These are phyloP conservation scores for Tolypocladium capitatum DNA, from an alignment of 2,329 filamentous ascomycete genomes.

Conservation along the genomic window DNA sequence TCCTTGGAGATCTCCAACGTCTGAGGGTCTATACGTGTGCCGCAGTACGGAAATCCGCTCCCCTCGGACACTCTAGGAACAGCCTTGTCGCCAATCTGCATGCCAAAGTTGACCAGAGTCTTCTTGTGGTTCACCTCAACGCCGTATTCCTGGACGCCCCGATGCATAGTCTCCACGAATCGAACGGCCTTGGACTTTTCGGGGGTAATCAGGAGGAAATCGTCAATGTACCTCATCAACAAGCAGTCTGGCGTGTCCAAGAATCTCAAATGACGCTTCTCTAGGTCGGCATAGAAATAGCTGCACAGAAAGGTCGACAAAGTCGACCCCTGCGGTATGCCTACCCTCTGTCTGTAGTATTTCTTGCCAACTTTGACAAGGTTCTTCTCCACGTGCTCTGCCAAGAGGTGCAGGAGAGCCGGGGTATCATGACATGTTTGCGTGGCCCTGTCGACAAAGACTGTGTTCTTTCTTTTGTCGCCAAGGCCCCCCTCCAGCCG, in stretches of 20 bases:
- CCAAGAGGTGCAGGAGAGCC: slow-evolving; percentile 54
- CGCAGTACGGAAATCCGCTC: slow-evolving; percentile 74
- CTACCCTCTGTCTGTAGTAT: slow-evolving; percentile 73
- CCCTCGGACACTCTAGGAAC: slow-evolving; percentile 33
- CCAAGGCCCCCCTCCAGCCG: slow-evolving; percentile 27
- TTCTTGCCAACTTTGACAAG: slow-evolving; percentile 80
- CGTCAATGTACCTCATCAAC: slow-evolving; percentile 74
- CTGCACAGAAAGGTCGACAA: slow-evolving; percentile 81
- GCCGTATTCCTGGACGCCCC: slow-evolving; percentile 66
- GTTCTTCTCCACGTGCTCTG: slow-evolving; percentile 72
- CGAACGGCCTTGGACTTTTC: slow-evolving; percentile 49
- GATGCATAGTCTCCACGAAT: slow-evolving; percentile 73
- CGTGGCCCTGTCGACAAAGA: slow-evolving; percentile 62
- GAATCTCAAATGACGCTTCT: slow-evolving; percentile 56
- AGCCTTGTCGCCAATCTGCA: slow-evolving; percentile 36
- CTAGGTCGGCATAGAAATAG: slow-evolving; percentile 88
- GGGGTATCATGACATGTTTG: slow-evolving; percentile 42
- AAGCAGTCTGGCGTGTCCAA: slow-evolving; percentile 43
- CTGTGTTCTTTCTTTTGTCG: slow-evolving; percentile 45
- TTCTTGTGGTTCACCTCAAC: slow-evolving; percentile 66
- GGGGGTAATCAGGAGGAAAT: slow-evolving; percentile 80
- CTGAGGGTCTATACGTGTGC: slow-evolving; percentile 58
- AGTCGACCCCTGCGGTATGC: slow-evolving; percentile 88
- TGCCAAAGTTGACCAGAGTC: slow-evolving; percentile 72
- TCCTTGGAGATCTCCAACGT: slow-evolving; percentile 67